Evolutionary conservation across 2,329 filamentous ascomycete species (phyloP).

Genomic region (Leptographium procerum): DNA sequence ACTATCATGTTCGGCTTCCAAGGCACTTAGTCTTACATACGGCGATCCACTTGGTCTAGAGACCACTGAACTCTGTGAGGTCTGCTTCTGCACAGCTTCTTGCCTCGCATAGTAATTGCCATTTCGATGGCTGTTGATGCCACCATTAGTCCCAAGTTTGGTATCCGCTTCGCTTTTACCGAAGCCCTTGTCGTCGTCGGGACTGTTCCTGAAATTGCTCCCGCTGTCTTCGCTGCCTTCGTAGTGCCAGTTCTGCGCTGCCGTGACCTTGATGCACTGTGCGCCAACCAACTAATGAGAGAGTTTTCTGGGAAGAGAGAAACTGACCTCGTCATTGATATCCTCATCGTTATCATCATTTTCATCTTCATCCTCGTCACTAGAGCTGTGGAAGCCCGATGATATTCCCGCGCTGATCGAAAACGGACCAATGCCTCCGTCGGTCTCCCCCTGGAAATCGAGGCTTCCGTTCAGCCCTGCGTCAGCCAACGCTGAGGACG

Average conservation of each 20-base stretch:
- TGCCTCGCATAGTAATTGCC: background rate
- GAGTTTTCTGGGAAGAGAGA: conserved; percentile 6
- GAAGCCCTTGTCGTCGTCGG: conserved; percentile 83
- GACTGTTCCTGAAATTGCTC: conserved; percentile 27
- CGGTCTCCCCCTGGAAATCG: conserved; percentile 37
- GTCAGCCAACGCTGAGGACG: conserved; percentile 63
- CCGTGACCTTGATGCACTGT: no score
- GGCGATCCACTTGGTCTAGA: background rate
- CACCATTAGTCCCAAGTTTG: conserved; percentile 48
- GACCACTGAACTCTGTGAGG: background rate
- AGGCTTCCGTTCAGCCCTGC: conserved; percentile 69
- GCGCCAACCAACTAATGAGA: background rate
- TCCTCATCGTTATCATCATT: conserved; percentile 77
- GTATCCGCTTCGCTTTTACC: conserved; percentile 67
- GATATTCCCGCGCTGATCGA: conserved; percentile 58
- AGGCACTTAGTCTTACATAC: background rate
- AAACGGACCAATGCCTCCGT: conserved; percentile 56
- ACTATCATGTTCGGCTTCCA: background rate
- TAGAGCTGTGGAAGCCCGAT: conserved; percentile 91
- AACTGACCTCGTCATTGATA: conserved; percentile 55
- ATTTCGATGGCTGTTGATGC: conserved; percentile 1
- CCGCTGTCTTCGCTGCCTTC: background rate
- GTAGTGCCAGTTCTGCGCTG: background rate
- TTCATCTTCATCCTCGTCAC: conserved; percentile 92
- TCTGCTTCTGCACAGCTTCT: background rate